These are phyloP conservation scores for Colletotrichum tropicicola DNA, from an alignment of 2,329 filamentous ascomycete species.

Conservation along the genomic window DNA sequence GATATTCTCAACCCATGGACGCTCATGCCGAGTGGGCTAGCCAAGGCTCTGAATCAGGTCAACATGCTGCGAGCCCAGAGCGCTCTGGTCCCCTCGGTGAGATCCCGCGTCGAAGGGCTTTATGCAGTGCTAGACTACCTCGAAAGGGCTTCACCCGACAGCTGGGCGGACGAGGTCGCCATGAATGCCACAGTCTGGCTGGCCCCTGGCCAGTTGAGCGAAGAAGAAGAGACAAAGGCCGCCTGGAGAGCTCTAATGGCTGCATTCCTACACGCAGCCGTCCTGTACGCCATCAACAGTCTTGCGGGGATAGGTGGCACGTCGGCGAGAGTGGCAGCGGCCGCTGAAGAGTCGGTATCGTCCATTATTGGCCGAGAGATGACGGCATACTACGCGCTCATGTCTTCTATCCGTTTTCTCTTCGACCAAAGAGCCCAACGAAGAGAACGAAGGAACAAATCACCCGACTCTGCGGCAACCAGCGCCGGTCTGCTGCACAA, in stretches of 20 bases:
- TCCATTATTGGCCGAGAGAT: neutral
- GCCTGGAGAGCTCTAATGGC: conserved; percentile 7
- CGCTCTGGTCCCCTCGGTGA: accelerated
- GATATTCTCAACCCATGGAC: neutral
- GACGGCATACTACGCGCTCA: neutral
- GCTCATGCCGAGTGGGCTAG: neutral
- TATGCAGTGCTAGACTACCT: neutral
- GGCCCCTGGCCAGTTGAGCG: neutral
- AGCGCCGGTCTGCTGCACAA: conserved; percentile 9
- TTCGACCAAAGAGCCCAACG: conserved; percentile 3
- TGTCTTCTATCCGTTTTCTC: neutral
- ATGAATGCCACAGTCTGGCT: neutral
- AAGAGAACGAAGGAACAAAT: neutral
- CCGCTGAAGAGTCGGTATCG: accelerated
- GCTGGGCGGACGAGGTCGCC: neutral
- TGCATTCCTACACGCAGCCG: neutral
- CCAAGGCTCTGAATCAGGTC: neutral
- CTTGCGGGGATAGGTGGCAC: neutral
- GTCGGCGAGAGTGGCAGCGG: neutral
- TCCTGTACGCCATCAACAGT: neutral
- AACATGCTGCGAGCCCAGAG: neutral
- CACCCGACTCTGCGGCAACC: neutral
- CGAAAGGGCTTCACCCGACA: neutral
- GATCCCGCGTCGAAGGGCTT: neutral
- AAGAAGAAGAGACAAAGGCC: neutral